Base-by-base conservation (phyloP, 805 yeast genomes). In the Jamesozyma gamospora region DNA sequence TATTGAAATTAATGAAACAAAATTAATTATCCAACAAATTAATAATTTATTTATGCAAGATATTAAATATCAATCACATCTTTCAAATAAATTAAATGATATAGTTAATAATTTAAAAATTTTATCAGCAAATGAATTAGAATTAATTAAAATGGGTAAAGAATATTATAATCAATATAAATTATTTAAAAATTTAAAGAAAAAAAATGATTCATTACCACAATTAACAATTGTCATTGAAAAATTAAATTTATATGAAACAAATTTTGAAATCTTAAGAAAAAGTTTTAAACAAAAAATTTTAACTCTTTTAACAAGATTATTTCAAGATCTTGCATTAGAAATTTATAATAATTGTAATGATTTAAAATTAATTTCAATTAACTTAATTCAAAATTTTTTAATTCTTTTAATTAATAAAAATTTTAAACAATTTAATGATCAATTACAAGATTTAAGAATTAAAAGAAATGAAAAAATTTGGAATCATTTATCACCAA, bases 201-300 rank as follows among this genome's bases (percentile, higher is more conserved):
- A 7, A 52, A 42, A 32, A 50, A 43, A 40, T 21, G 8, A 21
- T 21, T 21, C n/a, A n/a, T 21, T 21, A 21, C 50, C 51, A 39
- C 59, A 57, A 32, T 46, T 53, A 1, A 42, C 34, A n/a, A 43
- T 53, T 15, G 40, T 51, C 19, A 42, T 40, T 26, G 60, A 55
- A 21, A 48, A 49, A 33, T 44, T 51, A 1, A 39, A 36, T 15
- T 47, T 52, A 7, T 45, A 48, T 24, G 50, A 47, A 36, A 48
- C 42, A 14, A 41, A 53, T 4, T 49, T 46, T 19, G 40, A 46
- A 14, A 41, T 41, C 4, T 43, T 48, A 18, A 54, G 50, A 28
- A 32, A 41, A 3, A 48, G 48, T 29, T 56, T 52, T 36, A 53
- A 56, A 34, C 44, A 47, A 14, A 46, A 54, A 7, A 42, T 58